Base-by-base conservation (phyloP, 306 rosid genomes). In the Malus sieversii region DNA sequence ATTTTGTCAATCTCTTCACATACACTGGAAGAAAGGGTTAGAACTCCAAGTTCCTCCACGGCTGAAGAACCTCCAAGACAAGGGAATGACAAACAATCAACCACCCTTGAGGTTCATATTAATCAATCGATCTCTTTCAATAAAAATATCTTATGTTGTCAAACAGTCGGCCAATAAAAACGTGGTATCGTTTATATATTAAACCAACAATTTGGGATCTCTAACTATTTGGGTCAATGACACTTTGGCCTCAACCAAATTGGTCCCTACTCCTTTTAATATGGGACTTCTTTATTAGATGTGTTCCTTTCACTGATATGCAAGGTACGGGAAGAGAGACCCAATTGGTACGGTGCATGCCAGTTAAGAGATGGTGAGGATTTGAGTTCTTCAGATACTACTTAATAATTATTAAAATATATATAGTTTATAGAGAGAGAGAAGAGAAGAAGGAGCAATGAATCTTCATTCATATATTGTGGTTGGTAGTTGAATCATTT, bases 291-390 rank as follows among this genome's bases (percentile, higher is more conserved):
- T 70, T 75, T 40, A 77, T 65, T 73, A 53, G 62, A 9, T 67
- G 35, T 52, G 87, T 82, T 74, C 80, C 75, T 73, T 80, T 76
- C 74, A 69, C 55, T 60, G 72, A 62, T 74, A 66, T 75, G 68
- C 33, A 73, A 52, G 68, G 90, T 91, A 91, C 97, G 94, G 91
- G 85, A 78, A 52, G 70, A 18, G 33, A 59, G 11, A 72, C 71
- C 77, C 82, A 69, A 46, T 64, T 68, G 84, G 94, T 91, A 87
- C 90, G 82, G 86, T 53, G 73, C 25, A 55, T 76, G 84, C 86
- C 90, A 85, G 87, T 38, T 77, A 67, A 84, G 80, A 72, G 79
- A 79, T 45, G 55, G 78, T 48, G 55, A 48, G 55, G 55, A 48
- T 48, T 48, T 48, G 20, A 80, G 72, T 38, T 72, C 19, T 65